phyloP scores from a whole-genome alignment of 768 basidiomycete genomes.

The Suillus variegatus region DNA sequence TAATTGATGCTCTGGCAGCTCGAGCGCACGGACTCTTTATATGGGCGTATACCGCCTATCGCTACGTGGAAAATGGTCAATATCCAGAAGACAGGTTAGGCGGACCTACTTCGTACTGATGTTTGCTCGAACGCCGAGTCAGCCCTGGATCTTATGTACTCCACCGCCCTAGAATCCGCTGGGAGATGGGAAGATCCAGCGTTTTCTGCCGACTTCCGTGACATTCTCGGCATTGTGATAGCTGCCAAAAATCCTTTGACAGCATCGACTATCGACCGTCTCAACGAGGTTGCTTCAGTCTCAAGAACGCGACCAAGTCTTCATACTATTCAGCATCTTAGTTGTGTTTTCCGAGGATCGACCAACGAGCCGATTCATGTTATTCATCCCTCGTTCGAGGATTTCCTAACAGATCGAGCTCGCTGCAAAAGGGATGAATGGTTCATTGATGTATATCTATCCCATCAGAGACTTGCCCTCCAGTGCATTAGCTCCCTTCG shows the following conservation, averaged over 20 bases:
- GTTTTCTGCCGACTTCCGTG: slow-evolving; percentile 32
- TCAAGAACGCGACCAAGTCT: slow-evolving; percentile 25
- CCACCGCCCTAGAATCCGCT: slow-evolving; percentile 32
- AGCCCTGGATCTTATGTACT: slow-evolving; percentile 30
- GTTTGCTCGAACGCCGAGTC: slow-evolving; percentile 28
- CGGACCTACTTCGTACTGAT: slow-evolving; percentile 21
- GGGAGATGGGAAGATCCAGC: slow-evolving; percentile 31
- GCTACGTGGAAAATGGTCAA: slow-evolving; percentile 32
- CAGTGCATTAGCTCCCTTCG: slow-evolving; percentile 25
- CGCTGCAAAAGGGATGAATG: slow-evolving; percentile 30
- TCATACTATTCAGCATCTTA: slow-evolving; percentile 30
- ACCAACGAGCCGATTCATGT: slow-evolving; percentile 27
- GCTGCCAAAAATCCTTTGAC: slow-evolving; percentile 31
- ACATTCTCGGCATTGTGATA: slow-evolving; percentile 32
- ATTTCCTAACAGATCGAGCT: slow-evolving; percentile 33
- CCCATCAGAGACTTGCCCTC: slow-evolving; percentile 24
- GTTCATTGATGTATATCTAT: slow-evolving; percentile 27
- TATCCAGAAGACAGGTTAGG: slow-evolving; percentile 31
- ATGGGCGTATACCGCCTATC: slow-evolving; percentile 35
- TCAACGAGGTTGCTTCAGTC: slow-evolving; percentile 17
- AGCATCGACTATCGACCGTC: slow-evolving; percentile 25
- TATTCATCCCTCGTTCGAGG: slow-evolving; percentile 35
- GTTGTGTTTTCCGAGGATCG: slow-evolving; percentile 29
- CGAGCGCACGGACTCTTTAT: slow-evolving; percentile 36
- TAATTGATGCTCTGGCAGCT: slow-evolving; percentile 18